Evolutionary conservation across 2,329 filamentous ascomycete genomes (phyloP).

Genomic region (Penicillium sp.): DNA sequence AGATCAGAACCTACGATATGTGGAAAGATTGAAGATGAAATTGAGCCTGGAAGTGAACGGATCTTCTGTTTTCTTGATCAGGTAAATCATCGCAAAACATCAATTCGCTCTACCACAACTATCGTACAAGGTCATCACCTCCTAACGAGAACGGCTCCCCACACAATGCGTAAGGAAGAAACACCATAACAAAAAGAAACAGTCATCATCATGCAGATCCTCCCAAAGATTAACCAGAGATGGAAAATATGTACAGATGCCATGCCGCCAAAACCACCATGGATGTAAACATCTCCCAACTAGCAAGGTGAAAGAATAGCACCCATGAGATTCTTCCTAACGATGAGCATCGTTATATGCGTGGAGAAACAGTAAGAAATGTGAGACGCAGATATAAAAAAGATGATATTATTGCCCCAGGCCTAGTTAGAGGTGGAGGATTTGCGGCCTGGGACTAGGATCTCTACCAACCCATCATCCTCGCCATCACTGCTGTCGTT

Average conservation of each 20-base stretch:
- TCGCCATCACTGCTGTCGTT: conserved; percentile 43
- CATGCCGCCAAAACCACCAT: conserved; percentile 9
- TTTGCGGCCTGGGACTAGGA: conserved; percentile 41
- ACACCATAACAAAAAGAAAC: conserved; percentile 1
- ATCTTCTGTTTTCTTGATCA: not conserved
- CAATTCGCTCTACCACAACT: conserved; percentile 18
- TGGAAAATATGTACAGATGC: conserved; percentile 24
- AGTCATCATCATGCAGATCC: conserved; percentile 15
- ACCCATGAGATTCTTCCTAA: conserved; percentile 3
- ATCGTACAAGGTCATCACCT: conserved; percentile 23
- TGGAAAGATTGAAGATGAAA: not conserved
- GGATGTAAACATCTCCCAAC: conserved; percentile 10
- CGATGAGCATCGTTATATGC: conserved; percentile 3
- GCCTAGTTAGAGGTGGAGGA: conserved; percentile 24
- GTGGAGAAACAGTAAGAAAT: conserved; percentile 6
- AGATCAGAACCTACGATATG: not conserved
- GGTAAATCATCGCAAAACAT: conserved; percentile 12
- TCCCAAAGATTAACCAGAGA: conserved; percentile 14
- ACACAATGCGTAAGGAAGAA: conserved; percentile 8
- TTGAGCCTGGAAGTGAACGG: not conserved
- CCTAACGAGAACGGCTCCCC: conserved; percentile 9
- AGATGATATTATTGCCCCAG: conserved; percentile 1
- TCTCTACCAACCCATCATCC: conserved; percentile 44
- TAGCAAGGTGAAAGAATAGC: conserved; percentile 7
- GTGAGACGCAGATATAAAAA: conserved; percentile 9